Percentiles rank a stretch among this genome's conserved stretches.
These are phyloP conservation scores for Podosphaera fusca DNA, from an alignment of 2,329 filamentous ascomycete genomes.

Conservation along the genomic window DNA sequence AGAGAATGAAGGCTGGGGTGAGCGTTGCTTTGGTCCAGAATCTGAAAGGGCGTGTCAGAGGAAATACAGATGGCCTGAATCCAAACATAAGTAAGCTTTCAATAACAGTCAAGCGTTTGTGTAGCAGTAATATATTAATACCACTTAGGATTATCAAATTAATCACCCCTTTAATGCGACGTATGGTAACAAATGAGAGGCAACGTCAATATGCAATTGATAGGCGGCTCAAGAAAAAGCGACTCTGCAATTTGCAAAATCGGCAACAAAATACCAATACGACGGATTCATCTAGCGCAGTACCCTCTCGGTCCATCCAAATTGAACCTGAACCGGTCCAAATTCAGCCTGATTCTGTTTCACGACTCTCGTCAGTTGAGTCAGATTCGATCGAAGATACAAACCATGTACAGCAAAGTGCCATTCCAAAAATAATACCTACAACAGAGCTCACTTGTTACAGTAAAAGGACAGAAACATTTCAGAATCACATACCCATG, in stretches of 20 bases:
- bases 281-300: neutral
- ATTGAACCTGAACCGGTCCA: neutral
- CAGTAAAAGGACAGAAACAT: neutral
- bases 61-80: slow-evolving; percentile 14
- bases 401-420: neutral
- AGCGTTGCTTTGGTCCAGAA: slow-evolving; percentile 9
- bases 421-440: neutral
- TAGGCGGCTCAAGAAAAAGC: slow-evolving; percentile 5
- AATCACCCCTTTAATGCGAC: slow-evolving; percentile 14
- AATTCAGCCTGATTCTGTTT: neutral
- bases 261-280: neutral
- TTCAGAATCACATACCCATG: neutral
- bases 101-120: neutral
- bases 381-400: neutral
- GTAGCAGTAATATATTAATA: slow-evolving; percentile 4
- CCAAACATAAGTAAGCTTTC: slow-evolving; percentile 12
- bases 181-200: slow-evolving; percentile 17
- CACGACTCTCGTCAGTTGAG: neutral
- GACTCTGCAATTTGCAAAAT: slow-evolving; percentile 2
- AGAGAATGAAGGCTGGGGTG: slow-evolving; percentile 14
- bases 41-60: slow-evolving; percentile 5
- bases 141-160: slow-evolving; percentile 10
- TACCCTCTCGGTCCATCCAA: neutral
- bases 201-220: slow-evolving; percentile 14
- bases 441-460: too few species aligned